A percentile compares a stretch with the other conserved stretches of the same genome.
Evolutionary conservation across 225 moss, liverwort and hornwort genomes (phyloP).

Genomic region (Marchantia paleacea): DNA sequence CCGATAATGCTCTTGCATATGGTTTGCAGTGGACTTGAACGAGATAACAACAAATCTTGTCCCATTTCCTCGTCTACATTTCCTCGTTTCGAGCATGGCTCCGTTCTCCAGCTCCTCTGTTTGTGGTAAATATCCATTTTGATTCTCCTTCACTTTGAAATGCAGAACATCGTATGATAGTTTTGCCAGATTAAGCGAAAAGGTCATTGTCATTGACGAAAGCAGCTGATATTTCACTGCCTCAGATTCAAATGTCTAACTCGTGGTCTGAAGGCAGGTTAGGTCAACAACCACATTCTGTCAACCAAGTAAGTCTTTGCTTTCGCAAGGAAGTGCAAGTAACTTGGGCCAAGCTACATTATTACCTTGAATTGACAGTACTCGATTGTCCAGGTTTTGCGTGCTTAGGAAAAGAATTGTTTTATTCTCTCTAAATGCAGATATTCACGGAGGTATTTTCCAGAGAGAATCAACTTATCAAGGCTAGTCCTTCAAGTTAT

Average conservation of each 20-base stretch:
- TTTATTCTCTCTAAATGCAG: slow-evolving; percentile 26
- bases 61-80: slow-evolving; percentile 90
- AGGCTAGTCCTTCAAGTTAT: slow-evolving; percentile 62
- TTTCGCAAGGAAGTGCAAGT: not conserved
- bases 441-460: slow-evolving; percentile 74
- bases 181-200: too few species aligned
- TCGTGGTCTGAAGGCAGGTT: slow-evolving; percentile 23
- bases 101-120: slow-evolving; percentile 47
- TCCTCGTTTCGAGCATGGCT: slow-evolving; percentile 75
- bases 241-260: not conserved
- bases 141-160: not conserved
- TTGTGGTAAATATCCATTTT: slow-evolving; percentile 39
- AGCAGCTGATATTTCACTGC: not conserved
- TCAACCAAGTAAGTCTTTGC: slow-evolving; percentile 27
- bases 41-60: slow-evolving; percentile 92
- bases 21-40: slow-evolving; percentile 74
- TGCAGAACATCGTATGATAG: too few species aligned
- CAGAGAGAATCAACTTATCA: slow-evolving; percentile 78
- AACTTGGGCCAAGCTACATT: not conserved
- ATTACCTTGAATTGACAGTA: too few species aligned
- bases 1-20: not conserved
- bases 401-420: not conserved
- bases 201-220: too few species aligned
- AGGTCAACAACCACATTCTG: slow-evolving; percentile 23
- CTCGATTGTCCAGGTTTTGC: not conserved